Evolutionary conservation across 306 rosid genomes (phyloP), one percentile per base, ranked within the genome.

Genomic region (Dicorynia guianensis): DNA sequence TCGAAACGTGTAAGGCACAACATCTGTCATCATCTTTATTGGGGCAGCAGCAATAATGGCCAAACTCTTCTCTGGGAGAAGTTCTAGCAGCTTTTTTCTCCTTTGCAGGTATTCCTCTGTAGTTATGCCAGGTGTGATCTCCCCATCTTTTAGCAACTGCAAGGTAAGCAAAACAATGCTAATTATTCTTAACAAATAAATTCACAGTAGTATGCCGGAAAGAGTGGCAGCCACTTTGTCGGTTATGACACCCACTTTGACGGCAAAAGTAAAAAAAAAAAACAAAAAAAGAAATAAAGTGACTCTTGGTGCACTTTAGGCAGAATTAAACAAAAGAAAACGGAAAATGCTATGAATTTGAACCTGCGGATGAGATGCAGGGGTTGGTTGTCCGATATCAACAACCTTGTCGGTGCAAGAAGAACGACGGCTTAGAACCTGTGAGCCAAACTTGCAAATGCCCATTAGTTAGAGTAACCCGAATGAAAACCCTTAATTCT

Each of bases 1-100:
- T 20, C 96, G 92, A 87, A 87, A 94, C 47, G 92, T 84, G 71
- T 92, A 94, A 63, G 98, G 98, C 78, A 94, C 98, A 5, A 92
- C 96, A 83, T 90, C 96, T 2, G 91, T 94, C 98, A 95, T 95
- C 98, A 95, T 92, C 80, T 95, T 95, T 40, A 92, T 85, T 5
- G 96, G 98, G 34, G 96, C 98, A 77, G 98, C 84, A 6, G 97
- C 94, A 85, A 95, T 40, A 74, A 95, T 90, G 13, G 96, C 96
- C 91, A 95, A 80, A 76, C 97, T 81, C 78, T 90, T 89, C 77
- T 88, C 87, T 0, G 98, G 98, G 38, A 95, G 95, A 84, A 82
- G 89, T 59, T 90, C 95, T 86, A 95, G 80, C 83, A 95, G 79
- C 81, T 79, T 88, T 67, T 87, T 89, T 76, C 98, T 92, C 77